Percentiles rank a stretch among this genome's conserved stretches.
Conservation (phyloP, 108 stramenopile genomes). For the Nitzschia sp. region DNA sequence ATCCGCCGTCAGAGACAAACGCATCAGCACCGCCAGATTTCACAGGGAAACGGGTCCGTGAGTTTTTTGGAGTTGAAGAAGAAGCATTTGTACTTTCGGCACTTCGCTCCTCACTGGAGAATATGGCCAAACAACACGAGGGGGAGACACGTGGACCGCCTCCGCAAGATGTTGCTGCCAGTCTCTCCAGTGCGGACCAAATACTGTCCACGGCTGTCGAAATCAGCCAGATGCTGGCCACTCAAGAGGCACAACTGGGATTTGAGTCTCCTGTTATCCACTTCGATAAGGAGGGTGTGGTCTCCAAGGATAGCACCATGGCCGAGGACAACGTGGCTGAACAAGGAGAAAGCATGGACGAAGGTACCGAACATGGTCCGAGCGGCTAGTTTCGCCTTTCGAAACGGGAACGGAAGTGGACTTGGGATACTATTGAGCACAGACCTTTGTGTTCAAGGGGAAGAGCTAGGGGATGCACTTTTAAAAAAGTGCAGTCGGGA, state of each 20-base stretch:
- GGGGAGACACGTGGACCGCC: background rate
- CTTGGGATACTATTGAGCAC: too few relatives aligned
- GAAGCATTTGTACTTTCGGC: conserved; percentile 11
- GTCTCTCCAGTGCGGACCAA: background rate
- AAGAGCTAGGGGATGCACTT: too few relatives aligned
- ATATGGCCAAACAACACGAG: too few relatives aligned
- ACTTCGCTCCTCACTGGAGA: background rate
- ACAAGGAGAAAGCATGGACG: too few relatives aligned
- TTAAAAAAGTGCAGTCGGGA: too few relatives aligned
- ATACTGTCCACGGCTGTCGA: background rate
- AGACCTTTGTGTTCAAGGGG: too few relatives aligned
- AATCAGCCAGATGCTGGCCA: background rate
- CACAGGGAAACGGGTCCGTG: conserved; percentile 10
- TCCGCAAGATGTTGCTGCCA: background rate
- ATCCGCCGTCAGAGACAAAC: background rate
- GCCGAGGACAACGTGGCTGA: too few relatives aligned
- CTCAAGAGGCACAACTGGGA: background rate
- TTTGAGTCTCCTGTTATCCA: background rate
- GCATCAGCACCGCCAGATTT: background rate
- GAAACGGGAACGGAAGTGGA: too few relatives aligned
- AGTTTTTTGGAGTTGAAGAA: conserved; percentile 10
- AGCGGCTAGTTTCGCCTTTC: too few relatives aligned
- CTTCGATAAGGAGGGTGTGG: too few relatives aligned
- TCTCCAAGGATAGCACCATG: too few relatives aligned
- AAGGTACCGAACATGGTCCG: too few relatives aligned